These are phyloP conservation scores for Salix udensis DNA, from an alignment of 345 rosid genomes.

Conservation along the genomic window DNA sequence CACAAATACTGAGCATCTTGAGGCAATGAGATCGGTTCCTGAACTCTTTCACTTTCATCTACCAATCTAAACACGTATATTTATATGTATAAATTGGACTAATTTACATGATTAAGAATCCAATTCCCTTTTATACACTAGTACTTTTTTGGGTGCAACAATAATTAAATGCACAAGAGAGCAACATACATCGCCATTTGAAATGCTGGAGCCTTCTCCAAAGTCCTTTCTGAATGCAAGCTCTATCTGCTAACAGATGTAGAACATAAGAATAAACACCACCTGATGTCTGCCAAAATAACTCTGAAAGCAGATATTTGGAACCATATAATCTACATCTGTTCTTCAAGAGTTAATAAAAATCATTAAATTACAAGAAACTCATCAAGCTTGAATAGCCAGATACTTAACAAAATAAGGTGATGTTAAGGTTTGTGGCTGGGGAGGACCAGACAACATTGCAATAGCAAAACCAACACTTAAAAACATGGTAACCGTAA, in stretches of 20 bases:
- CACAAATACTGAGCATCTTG: background rate
- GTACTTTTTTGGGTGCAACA: background rate
- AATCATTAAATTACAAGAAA: background rate
- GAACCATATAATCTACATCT: background rate
- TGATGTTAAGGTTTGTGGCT: background rate
- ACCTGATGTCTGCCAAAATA: background rate
- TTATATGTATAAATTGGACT: background rate
- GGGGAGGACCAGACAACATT: background rate
- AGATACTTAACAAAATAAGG: background rate
- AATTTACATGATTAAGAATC: background rate
- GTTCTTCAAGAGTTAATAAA: background rate
- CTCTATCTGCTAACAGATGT: slow-evolving; percentile 59
- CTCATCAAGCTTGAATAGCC: background rate
- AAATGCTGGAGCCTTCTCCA: slow-evolving; percentile 44
- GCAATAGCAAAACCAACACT: background rate
- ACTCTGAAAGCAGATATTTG: background rate
- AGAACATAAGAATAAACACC: slow-evolving; percentile 1
- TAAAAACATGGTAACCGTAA: background rate
- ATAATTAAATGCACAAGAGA: background rate
- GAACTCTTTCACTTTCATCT: background rate
- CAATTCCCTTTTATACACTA: background rate
- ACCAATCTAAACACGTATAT: background rate
- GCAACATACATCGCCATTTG: slow-evolving; percentile 57
- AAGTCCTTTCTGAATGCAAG: slow-evolving; percentile 56
- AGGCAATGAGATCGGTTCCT: background rate